Percentiles rank a stretch among this genome's conserved stretches.
These are phyloP conservation scores for Metarhizium humberi DNA, from an alignment of 2,329 filamentous ascomycete species.

Conservation along the genomic window DNA sequence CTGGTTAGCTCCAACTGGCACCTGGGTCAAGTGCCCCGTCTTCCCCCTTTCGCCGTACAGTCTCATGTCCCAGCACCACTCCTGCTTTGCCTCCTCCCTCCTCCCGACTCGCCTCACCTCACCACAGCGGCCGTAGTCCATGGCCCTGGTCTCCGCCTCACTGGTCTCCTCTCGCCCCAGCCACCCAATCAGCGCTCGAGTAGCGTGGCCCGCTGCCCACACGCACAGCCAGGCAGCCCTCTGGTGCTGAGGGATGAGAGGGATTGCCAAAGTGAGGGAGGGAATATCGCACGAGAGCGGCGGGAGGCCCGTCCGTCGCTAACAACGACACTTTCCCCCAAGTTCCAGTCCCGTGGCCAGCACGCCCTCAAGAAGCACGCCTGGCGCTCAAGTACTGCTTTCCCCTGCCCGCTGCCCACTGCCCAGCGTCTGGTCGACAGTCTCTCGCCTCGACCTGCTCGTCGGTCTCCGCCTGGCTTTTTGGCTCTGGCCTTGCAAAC, in stretches of 20 bases:
- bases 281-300: not conserved
- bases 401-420: too few species aligned
- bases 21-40: too few species aligned
- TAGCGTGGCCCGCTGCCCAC: not conserved
- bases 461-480: constrained; percentile 2
- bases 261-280: too few species aligned
- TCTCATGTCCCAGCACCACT: not conserved
- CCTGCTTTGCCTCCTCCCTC: not conserved
- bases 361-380: too few species aligned
- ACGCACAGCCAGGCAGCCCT: not conserved
- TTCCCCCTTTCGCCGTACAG: not conserved
- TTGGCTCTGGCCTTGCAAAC: constrained; percentile 2
- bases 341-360: too few species aligned
- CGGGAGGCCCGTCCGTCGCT: not conserved
- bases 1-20: too few species aligned
- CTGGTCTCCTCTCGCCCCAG: not conserved
- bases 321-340: too few species aligned
- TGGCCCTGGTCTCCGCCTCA: constrained; percentile 1
- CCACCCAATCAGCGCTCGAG: constrained; percentile 4
- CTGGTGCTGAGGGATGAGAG: too few species aligned
- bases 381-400: too few species aligned
- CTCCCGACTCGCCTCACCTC: not conserved
- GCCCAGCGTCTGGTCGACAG: too few species aligned
- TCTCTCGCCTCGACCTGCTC: not conserved
- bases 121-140: not conserved